phyloP scores from a whole-genome alignment of 768 basidiomycete genomes.

The Tricholomella constricta region DNA sequence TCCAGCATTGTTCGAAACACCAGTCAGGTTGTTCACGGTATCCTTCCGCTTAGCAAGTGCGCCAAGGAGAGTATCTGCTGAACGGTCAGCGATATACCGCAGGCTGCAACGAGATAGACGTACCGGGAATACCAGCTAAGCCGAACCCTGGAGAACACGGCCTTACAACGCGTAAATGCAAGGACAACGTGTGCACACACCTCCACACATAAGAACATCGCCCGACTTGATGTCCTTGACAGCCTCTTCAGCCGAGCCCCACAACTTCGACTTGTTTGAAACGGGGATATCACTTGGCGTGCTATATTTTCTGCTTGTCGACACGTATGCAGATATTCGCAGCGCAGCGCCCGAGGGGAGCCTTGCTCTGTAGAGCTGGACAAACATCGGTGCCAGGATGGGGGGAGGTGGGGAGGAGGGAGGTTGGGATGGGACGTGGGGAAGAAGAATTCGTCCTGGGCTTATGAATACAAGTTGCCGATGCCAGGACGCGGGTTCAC shows the following conservation, averaged over 20 bases:
- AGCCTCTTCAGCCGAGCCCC: constrained; percentile 80
- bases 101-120: constrained; percentile 6
- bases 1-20: constrained; percentile 89
- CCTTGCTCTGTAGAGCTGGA: constrained; percentile 25
- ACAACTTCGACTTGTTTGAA: constrained; percentile 64
- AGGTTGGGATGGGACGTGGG: background rate
- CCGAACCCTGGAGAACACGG: constrained; percentile 67
- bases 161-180: background rate
- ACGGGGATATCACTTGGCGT: constrained; percentile 31
- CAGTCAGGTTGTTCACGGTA: constrained; percentile 66
- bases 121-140: constrained; percentile 85
- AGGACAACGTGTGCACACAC: constrained; percentile 42
- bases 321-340: constrained; percentile 21
- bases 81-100: background rate
- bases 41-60: constrained; percentile 77
- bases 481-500: constrained; percentile 10
- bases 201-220: constrained; percentile 77
- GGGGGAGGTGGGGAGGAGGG: background rate
- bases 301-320: constrained; percentile 33
- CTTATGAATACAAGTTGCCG: constrained; percentile 4
- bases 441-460: background rate
- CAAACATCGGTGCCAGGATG: constrained; percentile 13
- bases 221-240: constrained; percentile 83
- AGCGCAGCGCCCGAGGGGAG: constrained; percentile 17
- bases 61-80: constrained; percentile 76